Base-by-base conservation (phyloP, 176 grass and related monocot species). In the Rhynchospora tenuis region DNA sequence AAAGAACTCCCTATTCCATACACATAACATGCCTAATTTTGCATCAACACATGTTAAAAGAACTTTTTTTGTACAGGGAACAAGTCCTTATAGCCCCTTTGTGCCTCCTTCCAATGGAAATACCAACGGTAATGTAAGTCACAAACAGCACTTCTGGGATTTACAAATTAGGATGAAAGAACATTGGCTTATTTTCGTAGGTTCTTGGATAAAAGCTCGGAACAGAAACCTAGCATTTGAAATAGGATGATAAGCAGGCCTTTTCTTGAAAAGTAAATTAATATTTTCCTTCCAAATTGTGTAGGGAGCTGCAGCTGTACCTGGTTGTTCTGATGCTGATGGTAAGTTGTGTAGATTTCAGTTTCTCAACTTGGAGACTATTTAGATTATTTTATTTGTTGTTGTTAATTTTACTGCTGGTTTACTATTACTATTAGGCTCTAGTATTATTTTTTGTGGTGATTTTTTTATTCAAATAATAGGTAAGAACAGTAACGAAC, bases 31-130 rank as follows among this genome's bases (percentile, higher is more conserved):
- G 50, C 14, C n/a, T 73, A 17, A 81, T 69, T 80, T 38, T 44
- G 43, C 44, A 67, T 33, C 60, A 62, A 20, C 74, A 80, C 67
- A 51, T 64, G 43, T 68, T 38, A 63, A 81, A 81, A 63, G 20
- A 4, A 46, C 27, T 46, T 22, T 46, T 64, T 70, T 72, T 65
- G 5, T 73, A 84, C 73, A 90, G 88, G 88, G 88, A 64, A 54
- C 85, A 47, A 66, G 55, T 66, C 88, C 85, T 51, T 90, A 86
- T 64, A 86, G 84, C 70, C 80, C 84, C n/a, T 90, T 65, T 84
- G 50, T 42, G 7, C 45, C 85, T 55, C 68, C 55, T 47, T 22
- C 88, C 46, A 90, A 84, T 84, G 73, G 73, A 73, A 90, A 81
- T 70, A 78, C 73, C 64, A 86, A 86, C 51, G 64, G 54, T 65